Base-by-base conservation (phyloP, 768 basidiomycete species). In the Agrocybe praecox region DNA sequence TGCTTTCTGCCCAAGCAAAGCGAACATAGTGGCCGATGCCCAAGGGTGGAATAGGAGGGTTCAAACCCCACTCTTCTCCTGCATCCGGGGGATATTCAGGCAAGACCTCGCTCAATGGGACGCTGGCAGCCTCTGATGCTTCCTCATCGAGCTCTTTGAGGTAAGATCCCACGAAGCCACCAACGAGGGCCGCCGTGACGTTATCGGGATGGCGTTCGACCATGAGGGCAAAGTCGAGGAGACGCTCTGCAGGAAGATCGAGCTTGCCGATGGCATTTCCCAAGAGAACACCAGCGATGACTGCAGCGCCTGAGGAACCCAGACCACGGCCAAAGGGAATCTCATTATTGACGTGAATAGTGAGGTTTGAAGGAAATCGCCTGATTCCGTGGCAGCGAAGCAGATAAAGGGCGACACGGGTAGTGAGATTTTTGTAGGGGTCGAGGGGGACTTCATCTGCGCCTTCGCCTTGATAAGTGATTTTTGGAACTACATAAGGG, bases 121-220 rank as follows among this genome's bases (percentile, higher is more conserved):
- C 95, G 55, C 88, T 88, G 1, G 94, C 90, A 0, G 92, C 94
- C 61, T 86, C 84, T 58, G 80, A 90, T 5, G 94, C 96, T 42
- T 81, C 83, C 10, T 82, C 80, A 63, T 92, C 92, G 46, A 98
- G 82, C 71, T 97, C 96, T 58, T 90, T 84, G 51, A 98, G 82
- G 77, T 98, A 99, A 2, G 91, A 92, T 18, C 97, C 97, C 22
- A 98, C 93, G 72, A 99, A 98, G 0, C 97, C 97, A 33, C 97
- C 97, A 17, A 98, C 83, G 34, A 99, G 85, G 0, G 96, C 96
- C 2, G 97, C 97, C 0, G 97, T 97, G 67, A 99, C 96, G 71
- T 99, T 99, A 74, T 99, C 97, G 15, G 97, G 97, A 70, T 99
- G 97, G 17, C 97, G 84, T 74, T 99, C 97, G 67, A 99, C 95